Conservation (phyloP, 441 rosid species). For the Corymbia citriodora region DNA sequence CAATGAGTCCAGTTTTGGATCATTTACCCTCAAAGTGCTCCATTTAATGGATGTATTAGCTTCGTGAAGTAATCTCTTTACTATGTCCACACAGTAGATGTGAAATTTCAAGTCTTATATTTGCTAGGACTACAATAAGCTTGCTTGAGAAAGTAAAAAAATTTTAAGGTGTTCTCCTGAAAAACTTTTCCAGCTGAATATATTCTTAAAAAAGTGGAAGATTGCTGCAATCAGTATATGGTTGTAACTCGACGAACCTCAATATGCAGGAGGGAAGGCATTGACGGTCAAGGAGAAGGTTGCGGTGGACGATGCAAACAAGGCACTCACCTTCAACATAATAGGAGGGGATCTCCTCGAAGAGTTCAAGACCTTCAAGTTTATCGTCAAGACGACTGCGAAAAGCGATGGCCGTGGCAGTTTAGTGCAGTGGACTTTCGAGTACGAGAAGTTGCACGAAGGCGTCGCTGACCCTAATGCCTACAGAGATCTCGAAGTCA, state of each 20-base stretch:
- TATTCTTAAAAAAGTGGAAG: neutral
- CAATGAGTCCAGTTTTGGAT: neutral
- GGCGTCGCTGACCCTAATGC: neutral
- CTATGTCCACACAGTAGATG: neutral
- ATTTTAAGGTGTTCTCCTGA: neutral
- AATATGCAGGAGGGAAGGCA: neutral
- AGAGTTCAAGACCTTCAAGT: neutral
- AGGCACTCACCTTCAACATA: neutral
- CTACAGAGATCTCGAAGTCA: neutral
- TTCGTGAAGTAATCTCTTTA: neutral
- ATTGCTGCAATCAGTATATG: neutral
- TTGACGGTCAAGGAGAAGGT: neutral
- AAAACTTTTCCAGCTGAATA: neutral
- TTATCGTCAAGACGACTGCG: neutral
- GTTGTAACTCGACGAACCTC: neutral
- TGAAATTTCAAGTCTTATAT: neutral
- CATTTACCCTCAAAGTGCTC: neutral
- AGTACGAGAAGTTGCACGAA: constrained; percentile 6
- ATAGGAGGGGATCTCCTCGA: constrained; percentile 4
- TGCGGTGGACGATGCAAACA: neutral
- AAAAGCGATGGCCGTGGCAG: neutral
- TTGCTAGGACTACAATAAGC: neutral
- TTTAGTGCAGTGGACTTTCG: neutral
- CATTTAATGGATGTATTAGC: neutral
- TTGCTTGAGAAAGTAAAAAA: neutral